These are phyloP conservation scores for Colletotrichum phormii DNA, from an alignment of 2,329 filamentous ascomycete genomes.

Conservation along the genomic window DNA sequence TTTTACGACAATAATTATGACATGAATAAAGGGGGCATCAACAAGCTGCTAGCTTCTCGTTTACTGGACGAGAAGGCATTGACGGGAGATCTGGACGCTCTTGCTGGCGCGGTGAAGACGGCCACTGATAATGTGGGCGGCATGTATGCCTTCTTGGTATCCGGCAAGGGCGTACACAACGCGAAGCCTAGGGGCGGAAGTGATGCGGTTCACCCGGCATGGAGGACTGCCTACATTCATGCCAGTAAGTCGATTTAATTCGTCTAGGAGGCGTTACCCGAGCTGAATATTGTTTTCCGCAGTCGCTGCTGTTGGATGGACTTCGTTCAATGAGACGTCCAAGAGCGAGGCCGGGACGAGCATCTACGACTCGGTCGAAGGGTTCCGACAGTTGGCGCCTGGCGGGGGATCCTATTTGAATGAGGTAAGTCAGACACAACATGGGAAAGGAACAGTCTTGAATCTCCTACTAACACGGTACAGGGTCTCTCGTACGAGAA, in stretches of 20 bases:
- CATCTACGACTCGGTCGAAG: slow-evolving; percentile 45
- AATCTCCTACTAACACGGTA: neutral
- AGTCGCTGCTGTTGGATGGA: slow-evolving; percentile 45
- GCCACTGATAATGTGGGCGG: slow-evolving; percentile 44
- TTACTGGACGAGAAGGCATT: slow-evolving; percentile 54
- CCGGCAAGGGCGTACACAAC: slow-evolving; percentile 56
- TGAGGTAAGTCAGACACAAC: slow-evolving; percentile 33
- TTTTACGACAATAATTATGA: slow-evolving; percentile 54
- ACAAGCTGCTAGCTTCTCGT: slow-evolving; percentile 55
- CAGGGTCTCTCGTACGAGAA: slow-evolving; percentile 30
- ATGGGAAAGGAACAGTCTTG: too few relatives aligned
- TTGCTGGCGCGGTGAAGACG: slow-evolving; percentile 51
- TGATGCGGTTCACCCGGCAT: slow-evolving; percentile 62
- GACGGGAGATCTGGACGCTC: slow-evolving; percentile 45
- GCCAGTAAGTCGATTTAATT: slow-evolving; percentile 46
- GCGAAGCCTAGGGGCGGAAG: slow-evolving; percentile 57
- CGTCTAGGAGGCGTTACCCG: fast-evolving
- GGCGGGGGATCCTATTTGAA: slow-evolving; percentile 33
- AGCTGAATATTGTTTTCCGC: slow-evolving; percentile 15
- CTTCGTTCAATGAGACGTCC: slow-evolving; percentile 47
- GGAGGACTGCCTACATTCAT: slow-evolving; percentile 54
- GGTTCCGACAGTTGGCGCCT: slow-evolving; percentile 43
- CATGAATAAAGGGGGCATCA: slow-evolving; percentile 47
- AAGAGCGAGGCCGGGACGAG: slow-evolving; percentile 41
- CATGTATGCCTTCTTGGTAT: slow-evolving; percentile 53